Percentiles rank a stretch among this genome's conserved stretches.
phyloP scores from a whole-genome alignment of 441 rosid genomes.

The Rhodomyrtus psidioides region DNA sequence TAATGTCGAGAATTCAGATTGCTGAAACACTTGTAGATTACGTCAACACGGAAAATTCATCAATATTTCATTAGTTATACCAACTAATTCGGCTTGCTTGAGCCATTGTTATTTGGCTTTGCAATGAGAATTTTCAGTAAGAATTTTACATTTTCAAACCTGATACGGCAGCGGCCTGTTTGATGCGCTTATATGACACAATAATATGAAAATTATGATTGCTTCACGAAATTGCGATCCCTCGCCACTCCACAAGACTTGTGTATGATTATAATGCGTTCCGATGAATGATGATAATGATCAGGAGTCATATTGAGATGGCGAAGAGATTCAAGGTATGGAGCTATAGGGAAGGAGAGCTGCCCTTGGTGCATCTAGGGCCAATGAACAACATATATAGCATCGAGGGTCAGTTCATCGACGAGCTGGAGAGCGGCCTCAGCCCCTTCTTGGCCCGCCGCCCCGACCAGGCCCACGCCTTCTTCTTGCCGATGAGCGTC shows the following conservation, averaged over 20 bases:
- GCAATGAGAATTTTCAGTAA: neutral
- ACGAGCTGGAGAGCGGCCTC: constrained; percentile 23
- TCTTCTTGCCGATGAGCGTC: constrained; percentile 39
- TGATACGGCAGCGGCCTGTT: accelerated
- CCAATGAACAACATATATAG: constrained; percentile 36
- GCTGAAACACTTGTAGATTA: neutral
- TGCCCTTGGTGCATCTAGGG: constrained; percentile 44
- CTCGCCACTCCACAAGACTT: neutral
- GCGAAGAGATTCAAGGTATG: constrained; percentile 51
- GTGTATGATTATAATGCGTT: neutral
- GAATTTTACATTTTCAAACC: neutral
- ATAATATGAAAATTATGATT: neutral
- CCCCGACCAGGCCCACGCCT: constrained; percentile 38
- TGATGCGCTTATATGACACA: neutral
- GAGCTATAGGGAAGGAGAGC: constrained; percentile 54
- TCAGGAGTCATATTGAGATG: constrained; percentile 59
- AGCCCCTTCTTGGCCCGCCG: constrained; percentile 23
- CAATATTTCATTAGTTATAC: neutral
- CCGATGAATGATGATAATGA: neutral
- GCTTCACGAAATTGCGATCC: neutral
- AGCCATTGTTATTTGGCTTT: neutral
- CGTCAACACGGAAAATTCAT: neutral
- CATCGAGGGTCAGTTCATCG: constrained; percentile 50
- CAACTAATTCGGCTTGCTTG: neutral
- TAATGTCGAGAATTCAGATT: neutral